phyloP scores from a whole-genome alignment of 2,329 filamentous ascomycete species.

The Paraphaeosphaeria sporulosa region DNA sequence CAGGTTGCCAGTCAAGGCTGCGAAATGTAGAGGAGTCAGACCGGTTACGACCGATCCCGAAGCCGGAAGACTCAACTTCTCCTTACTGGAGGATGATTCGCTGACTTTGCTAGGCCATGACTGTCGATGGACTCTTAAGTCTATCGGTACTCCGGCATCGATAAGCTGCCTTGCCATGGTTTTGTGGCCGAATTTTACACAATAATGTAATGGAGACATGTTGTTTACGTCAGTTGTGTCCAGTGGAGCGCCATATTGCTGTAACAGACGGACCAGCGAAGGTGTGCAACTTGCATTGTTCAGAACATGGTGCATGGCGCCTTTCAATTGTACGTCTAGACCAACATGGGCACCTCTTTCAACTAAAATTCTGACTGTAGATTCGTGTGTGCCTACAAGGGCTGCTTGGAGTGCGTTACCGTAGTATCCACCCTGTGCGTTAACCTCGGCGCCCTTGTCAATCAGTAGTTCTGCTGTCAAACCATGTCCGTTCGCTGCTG shows the following conservation, averaged over 20 bases:
- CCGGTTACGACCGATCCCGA: neutral
- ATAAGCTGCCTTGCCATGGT: conserved; percentile 15
- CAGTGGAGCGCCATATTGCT: conserved; percentile 1
- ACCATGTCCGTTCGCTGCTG: conserved; percentile 21
- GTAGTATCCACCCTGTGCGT: too few relatives aligned
- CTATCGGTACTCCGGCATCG: conserved; percentile 12
- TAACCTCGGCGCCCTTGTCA: conserved; percentile 8
- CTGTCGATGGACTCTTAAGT: conserved; percentile 11
- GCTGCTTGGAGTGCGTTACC: too few relatives aligned
- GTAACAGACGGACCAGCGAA: neutral
- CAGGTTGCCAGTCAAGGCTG: conserved; percentile 9
- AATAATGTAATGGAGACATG: conserved; percentile 20
- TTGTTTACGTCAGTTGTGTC: conserved; percentile 11
- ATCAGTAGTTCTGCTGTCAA: conserved; percentile 20
- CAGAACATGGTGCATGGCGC: neutral
- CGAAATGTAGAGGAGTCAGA: conserved; percentile 14
- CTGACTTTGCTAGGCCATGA: too few relatives aligned
- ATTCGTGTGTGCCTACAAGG: neutral
- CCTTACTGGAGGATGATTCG: too few relatives aligned
- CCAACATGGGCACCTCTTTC: neutral
- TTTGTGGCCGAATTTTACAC: conserved; percentile 17
- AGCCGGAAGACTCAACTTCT: too few relatives aligned
- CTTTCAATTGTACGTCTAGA: neutral
- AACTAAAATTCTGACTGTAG: neutral
- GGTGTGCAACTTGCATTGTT: neutral